Conservation (phyloP, 202 grass and related monocot genomes). For the Hordeum pubiflorum region DNA sequence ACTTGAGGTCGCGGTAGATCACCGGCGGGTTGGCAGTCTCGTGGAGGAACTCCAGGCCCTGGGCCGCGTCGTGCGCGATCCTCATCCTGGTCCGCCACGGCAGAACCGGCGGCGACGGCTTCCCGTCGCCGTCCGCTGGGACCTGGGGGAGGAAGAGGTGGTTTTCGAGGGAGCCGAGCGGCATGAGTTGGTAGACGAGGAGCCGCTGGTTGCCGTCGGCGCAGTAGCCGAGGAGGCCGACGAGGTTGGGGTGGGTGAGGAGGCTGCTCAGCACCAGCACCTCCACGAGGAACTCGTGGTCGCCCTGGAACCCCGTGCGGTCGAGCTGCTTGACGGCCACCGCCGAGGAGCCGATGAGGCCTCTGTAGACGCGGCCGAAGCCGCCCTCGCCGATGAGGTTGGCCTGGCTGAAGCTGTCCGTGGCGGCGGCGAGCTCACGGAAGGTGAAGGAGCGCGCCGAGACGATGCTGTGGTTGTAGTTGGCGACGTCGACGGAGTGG, state of each 20-base stretch:
- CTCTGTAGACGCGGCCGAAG: conserved; percentile 48
- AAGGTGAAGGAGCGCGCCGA: conserved; percentile 32
- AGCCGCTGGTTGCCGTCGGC: conserved; percentile 40
- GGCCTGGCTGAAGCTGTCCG: conserved; percentile 26
- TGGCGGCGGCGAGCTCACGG: conserved; percentile 30
- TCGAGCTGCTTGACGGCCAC: conserved; percentile 48
- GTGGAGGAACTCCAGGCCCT: conserved; percentile 45
- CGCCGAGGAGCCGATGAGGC: neutral
- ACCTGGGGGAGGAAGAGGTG: conserved; percentile 5
- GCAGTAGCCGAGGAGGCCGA: conserved; percentile 41
- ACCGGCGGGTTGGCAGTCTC: conserved; percentile 25
- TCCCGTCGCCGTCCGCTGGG: neutral
- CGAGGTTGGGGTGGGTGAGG: conserved; percentile 43
- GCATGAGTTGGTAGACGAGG: conserved; percentile 33
- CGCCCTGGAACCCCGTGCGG: conserved; percentile 32
- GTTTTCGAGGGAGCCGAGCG: conserved; percentile 36
- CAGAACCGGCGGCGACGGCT: neutral
- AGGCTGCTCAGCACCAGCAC: conserved; percentile 42
- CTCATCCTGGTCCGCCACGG: conserved; percentile 33
- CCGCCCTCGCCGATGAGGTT: conserved; percentile 44
- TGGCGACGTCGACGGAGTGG: neutral
- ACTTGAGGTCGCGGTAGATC: conserved; percentile 55
- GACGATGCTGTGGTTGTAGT: neutral
- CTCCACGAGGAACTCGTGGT: conserved; percentile 54
- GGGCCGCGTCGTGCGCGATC: conserved; percentile 35